Percentiles rank a stretch among this genome's conserved stretches.
These are phyloP conservation scores for Fusarium sp. DNA, from an alignment of 2,329 filamentous ascomycete genomes.

Conservation along the genomic window DNA sequence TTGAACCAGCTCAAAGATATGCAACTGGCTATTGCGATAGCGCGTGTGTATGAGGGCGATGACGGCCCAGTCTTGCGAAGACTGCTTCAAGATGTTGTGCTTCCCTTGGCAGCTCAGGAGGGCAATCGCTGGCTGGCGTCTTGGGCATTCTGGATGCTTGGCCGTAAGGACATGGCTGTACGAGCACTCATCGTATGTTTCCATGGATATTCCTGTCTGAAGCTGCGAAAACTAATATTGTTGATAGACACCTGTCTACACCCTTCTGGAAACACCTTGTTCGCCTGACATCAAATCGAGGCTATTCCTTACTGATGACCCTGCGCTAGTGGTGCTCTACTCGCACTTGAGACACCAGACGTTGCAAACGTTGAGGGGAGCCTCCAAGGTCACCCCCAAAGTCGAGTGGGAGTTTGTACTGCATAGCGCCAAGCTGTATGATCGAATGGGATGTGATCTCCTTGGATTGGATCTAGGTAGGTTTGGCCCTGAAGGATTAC, in stretches of 20 bases:
- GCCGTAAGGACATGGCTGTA: constrained; percentile 84
- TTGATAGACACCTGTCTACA: constrained; percentile 78
- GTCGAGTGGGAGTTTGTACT: constrained; percentile 91
- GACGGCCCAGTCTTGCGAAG: constrained; percentile 77
- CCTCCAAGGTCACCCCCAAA: constrained; percentile 80
- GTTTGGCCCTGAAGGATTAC: constrained; percentile 36
- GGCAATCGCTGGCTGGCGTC: constrained; percentile 94
- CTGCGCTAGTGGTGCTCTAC: constrained; percentile 88
- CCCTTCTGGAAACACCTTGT: constrained; percentile 75
- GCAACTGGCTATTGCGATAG: constrained; percentile 89
- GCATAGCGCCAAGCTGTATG: constrained; percentile 85
- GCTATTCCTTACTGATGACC: constrained; percentile 89
- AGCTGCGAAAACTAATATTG: constrained; percentile 13
- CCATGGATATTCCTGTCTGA: too few relatives aligned
- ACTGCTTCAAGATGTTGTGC: constrained; percentile 82
- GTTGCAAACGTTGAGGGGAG: constrained; percentile 86
- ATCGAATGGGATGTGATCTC: constrained; percentile 93
- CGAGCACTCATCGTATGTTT: constrained; percentile 82
- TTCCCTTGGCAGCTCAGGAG: constrained; percentile 80
- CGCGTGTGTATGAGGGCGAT: constrained; percentile 90
- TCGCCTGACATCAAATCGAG: constrained; percentile 79
- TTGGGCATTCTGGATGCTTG: constrained; percentile 95
- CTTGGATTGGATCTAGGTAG: constrained; percentile 86
- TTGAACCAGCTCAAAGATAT: constrained; percentile 88
- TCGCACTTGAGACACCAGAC: constrained; percentile 85